Base-by-base conservation (phyloP, 352 stramenopile genomes). In the Blastocystis sp. region DNA sequence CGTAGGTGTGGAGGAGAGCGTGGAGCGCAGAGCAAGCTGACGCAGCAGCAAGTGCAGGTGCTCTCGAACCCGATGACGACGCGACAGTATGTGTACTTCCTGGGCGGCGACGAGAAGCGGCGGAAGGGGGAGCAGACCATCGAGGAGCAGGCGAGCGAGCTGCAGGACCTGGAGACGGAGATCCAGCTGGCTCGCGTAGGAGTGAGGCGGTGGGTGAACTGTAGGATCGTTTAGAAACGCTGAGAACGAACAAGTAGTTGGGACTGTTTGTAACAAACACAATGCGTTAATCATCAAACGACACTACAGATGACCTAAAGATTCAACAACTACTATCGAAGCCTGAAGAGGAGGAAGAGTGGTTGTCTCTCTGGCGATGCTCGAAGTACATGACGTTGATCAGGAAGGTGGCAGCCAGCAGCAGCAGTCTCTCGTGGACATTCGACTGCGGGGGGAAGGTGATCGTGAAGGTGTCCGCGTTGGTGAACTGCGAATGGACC, bases 381-480 rank as follows among this genome's bases (percentile, higher is more conserved):
- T 85, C 54, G 24, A 72, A 85, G 46, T 75, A 85, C 51, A 85
- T 85, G 21, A 72, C 11, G 29, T 85, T 76, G 42, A 85, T 75
- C 4, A 85, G 51, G 59, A 85, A 72, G 11, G 75, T 75, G 21
- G 75, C 57, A 24, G 51, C 36, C 6, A 85, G 34, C n/a, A 85
- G 21, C 21, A 75, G 75, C 16, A 85, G 57, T 40, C 75, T 34
- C 32, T 85, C 75, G 40, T 75, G 38, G 18, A 85, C 29, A 4
- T n/a, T 85, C 4, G 75, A 85, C 7, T 72, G 11, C 21, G 75
- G 75, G 49, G 75, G 75, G 75, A 85, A 85, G 18, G 46, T 29
- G 11, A 85, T 29, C 9, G 44, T 75, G 27, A 85, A 85, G 0
- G 38, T 75, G 29, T 85, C 75, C 32, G 75, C 53, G 40, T 75